A percentile compares a stretch with the other conserved stretches of the same genome.
These are phyloP conservation scores for Leccinum pallidistipes DNA, from an alignment of 1,284 basidiomycete genomes.

Conservation along the genomic window DNA sequence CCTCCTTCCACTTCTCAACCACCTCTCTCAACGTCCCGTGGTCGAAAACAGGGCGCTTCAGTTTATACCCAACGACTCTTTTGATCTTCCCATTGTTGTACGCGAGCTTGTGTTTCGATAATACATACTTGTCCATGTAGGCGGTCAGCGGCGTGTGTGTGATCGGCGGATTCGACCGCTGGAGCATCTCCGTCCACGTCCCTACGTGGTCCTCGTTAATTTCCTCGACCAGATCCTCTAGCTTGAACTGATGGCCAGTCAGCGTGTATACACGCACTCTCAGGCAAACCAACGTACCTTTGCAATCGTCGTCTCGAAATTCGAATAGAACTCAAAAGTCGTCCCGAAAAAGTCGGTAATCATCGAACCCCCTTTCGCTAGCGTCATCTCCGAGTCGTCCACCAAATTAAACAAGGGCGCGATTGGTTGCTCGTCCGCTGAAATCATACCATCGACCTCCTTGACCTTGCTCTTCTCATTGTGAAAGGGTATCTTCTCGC, in stretches of 20 bases:
- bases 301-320: constrained; percentile 67
- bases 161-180: constrained; percentile 71
- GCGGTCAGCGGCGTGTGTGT: constrained; percentile 76
- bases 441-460: constrained; percentile 60
- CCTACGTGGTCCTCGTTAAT: constrained; percentile 88
- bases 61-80: constrained; percentile 67
- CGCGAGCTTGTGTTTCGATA: constrained; percentile 65
- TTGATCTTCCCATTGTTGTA: constrained; percentile 74
- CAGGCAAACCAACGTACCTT: constrained; percentile 45
- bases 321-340: constrained; percentile 82
- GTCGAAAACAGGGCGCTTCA: constrained; percentile 63
- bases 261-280: constrained; percentile 13
- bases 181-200: constrained; percentile 85
- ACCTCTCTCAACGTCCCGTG: constrained; percentile 69
- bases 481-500: constrained; percentile 55
- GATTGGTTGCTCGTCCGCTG: constrained; percentile 55
- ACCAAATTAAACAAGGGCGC: constrained; percentile 86
- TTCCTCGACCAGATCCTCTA: constrained; percentile 77
- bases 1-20: constrained; percentile 76
- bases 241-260: constrained; percentile 42
- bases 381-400: constrained; percentile 79
- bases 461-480: constrained; percentile 69
- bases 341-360: constrained; percentile 80
- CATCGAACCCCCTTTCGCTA: constrained; percentile 71
- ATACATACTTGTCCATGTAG: constrained; percentile 77